Conservation (phyloP, 352 stramenopile species). For the Globisporangium parvum region DNA sequence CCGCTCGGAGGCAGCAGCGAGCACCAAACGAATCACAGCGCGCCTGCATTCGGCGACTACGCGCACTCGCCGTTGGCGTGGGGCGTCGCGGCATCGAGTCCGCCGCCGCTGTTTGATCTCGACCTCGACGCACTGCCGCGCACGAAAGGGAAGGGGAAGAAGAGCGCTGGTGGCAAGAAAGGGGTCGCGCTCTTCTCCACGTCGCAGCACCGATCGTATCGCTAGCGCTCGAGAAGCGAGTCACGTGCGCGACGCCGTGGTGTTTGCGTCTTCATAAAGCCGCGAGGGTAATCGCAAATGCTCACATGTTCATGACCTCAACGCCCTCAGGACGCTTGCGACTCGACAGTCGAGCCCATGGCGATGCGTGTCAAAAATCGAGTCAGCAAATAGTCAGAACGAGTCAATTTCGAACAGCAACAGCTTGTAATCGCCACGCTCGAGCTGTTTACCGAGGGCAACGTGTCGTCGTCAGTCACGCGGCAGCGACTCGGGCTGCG, state of each 20-base stretch:
- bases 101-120: constrained; percentile 27
- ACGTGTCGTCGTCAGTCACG: not conserved
- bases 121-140: constrained; percentile 17
- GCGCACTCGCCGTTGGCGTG: constrained; percentile 34
- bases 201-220: constrained; percentile 66
- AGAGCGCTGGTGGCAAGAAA: constrained; percentile 49
- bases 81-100: constrained; percentile 20
- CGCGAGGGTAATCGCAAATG: not conserved
- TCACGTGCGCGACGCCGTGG: no score
- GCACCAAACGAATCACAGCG: constrained; percentile 5
- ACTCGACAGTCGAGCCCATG: not conserved
- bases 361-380: not conserved
- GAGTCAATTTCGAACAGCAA: not conserved
- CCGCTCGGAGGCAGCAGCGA: constrained; percentile 21
- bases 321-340: no score
- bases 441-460: not conserved
- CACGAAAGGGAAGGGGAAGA: constrained; percentile 31
- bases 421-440: not conserved
- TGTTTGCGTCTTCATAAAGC: no score
- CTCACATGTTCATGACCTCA: not conserved
- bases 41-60: constrained; percentile 7
- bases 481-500: no score
- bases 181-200: constrained; percentile 69
- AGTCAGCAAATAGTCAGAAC: no score
- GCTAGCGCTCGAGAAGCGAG: constrained; percentile 21